Percentiles rank a stretch among this genome's conserved stretches.
Conservation (phyloP, 1,284 basidiomycete species). For the Fomes fomentarius region DNA sequence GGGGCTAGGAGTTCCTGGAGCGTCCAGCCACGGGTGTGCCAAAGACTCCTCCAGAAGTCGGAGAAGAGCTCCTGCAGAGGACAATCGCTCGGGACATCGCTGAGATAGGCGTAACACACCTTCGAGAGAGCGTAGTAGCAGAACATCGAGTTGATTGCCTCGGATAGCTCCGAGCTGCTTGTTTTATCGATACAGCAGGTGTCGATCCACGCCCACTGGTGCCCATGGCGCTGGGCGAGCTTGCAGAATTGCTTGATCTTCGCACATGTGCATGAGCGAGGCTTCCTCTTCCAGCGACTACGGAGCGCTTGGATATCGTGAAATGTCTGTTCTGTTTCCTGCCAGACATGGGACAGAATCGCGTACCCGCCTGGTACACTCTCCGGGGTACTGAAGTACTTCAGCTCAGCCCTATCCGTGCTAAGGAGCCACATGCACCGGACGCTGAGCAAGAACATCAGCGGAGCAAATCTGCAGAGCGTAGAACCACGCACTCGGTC, state of each 20-base stretch:
- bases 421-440: neutral
- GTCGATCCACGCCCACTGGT: conserved; percentile 15
- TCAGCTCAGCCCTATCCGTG: neutral
- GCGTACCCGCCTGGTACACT: conserved; percentile 1
- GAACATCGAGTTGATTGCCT: conserved; percentile 21
- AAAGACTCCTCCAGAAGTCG: conserved; percentile 9
- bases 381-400: neutral
- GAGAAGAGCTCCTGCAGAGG: neutral
- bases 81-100: conserved; percentile 7
- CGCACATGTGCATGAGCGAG: neutral
- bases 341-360: conserved; percentile 4
- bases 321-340: neutral
- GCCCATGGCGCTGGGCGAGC: neutral
- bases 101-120: conserved; percentile 16
- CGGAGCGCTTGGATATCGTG: neutral
- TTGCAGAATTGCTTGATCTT: conserved; percentile 2
- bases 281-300: neutral
- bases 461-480: no score
- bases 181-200: conserved; percentile 21
- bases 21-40: conserved; percentile 18
- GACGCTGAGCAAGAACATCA: no score
- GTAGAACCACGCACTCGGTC: no score
- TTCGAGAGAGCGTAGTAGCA: conserved; percentile 7
- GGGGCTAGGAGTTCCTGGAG: conserved; percentile 18
- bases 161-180: conserved; percentile 17